Base-by-base conservation (phyloP, 2,329 filamentous ascomycete genomes). In the Trichocomaceae sp. region DNA sequence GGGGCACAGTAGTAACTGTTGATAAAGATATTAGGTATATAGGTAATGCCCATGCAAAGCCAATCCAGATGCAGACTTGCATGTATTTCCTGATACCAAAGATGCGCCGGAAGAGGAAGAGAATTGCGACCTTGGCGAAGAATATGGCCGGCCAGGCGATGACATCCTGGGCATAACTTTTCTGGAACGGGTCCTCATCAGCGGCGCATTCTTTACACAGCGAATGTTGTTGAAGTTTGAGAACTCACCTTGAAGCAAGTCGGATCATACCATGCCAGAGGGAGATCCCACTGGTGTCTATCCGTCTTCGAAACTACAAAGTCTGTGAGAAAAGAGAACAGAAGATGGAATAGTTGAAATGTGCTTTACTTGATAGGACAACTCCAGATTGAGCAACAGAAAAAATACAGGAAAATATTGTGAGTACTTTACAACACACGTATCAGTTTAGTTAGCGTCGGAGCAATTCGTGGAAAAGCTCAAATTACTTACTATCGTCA, bases 41-140 rank as follows among this genome's bases (percentile, higher is more conserved):
- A 35, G 8, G 33, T 35, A 15, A 35, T 9, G 33, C 33, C 33
- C 33, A 35, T 15, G 33, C 12, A 3, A 35, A 12, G 20, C 47
- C 47, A 19, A 50, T 23, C 19, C 47, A 33, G 37, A 39, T 17
- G 17, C 35, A 37, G 5, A 50, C 31, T 15, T 35, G 47, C 19
- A 33, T 33, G 47, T 50, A 50, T 22, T 17, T 37, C 47, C 19
- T 13, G 31, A 50, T 33, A 20, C 37, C 47, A 13, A 50, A 50
- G 31, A 50, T 17, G 35, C 37, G 47, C n/a, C 37, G 17, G 33
- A 37, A 50, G 47, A 50, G 47, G 47, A 50, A 41, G 13, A 50
- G 31, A 26, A 35, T 35, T n/a, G 47, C 47, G 23, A 50, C 31
- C 9, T 50, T 50, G 33, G 47, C 31, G 47, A 50, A 50, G 31